Evolutionary conservation across 2,329 filamentous ascomycete genomes (phyloP).

Genomic region (Ophiostoma fasciatum): DNA sequence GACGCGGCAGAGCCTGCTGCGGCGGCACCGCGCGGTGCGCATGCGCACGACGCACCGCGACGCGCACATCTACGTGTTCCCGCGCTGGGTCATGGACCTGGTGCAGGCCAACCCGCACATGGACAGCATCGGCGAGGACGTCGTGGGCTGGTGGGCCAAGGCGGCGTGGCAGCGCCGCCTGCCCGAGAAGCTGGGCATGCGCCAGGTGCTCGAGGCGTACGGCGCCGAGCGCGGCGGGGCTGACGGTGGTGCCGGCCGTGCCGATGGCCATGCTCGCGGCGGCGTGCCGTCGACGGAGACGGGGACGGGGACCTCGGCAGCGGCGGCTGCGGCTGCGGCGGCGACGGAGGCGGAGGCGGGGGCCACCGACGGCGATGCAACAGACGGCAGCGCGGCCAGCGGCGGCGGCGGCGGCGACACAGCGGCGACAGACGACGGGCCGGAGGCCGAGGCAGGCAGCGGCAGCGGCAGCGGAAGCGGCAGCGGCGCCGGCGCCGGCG

Average conservation of each 20-base stretch:
- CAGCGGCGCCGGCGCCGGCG: constrained; percentile 38
- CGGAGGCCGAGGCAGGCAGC: neutral
- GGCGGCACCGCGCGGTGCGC: constrained; percentile 58
- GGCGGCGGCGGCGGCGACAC: neutral
- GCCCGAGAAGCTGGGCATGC: constrained; percentile 59
- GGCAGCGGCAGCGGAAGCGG: constrained; percentile 12
- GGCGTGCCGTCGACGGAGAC: too few relatives aligned
- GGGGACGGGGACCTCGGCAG: constrained; percentile 10
- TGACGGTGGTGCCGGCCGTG: too few relatives aligned
- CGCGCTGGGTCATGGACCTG: constrained; percentile 79
- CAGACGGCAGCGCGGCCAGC: neutral
- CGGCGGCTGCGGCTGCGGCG: constrained; percentile 14
- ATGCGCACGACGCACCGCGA: constrained; percentile 78
- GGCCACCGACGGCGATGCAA: neutral
- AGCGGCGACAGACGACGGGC: neutral
- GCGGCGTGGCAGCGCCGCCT: constrained; percentile 78
- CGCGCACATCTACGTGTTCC: constrained; percentile 89
- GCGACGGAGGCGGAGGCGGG: neutral
- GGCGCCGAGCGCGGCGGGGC: constrained; percentile 12
- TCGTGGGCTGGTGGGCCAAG: constrained; percentile 92
- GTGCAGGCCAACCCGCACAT: constrained; percentile 65
- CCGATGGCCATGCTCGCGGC: too few relatives aligned
- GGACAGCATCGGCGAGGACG: constrained; percentile 80
- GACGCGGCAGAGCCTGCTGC: constrained; percentile 61
- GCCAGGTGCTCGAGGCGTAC: constrained; percentile 38